These are phyloP conservation scores for Neodidymelliopsis sp. DNA, from an alignment of 2,329 filamentous ascomycete genomes.

Conservation along the genomic window DNA sequence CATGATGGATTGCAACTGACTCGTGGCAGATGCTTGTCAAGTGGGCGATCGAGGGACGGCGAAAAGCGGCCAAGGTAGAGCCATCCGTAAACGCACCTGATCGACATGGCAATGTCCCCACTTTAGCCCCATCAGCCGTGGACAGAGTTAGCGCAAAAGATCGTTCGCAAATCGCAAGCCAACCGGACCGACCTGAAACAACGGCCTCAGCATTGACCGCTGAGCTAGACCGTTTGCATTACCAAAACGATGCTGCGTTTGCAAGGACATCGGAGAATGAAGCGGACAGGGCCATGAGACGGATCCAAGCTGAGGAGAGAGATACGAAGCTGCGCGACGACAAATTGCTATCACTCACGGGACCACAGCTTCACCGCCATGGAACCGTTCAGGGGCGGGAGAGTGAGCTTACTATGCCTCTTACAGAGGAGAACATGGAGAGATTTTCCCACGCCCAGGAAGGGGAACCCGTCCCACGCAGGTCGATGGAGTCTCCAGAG, in stretches of 20 bases:
- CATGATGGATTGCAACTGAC: slow-evolving; percentile 24
- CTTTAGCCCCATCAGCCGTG: slow-evolving; percentile 22
- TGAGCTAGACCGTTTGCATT: slow-evolving; percentile 49
- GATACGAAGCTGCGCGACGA: slow-evolving; percentile 62
- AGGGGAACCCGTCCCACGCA: slow-evolving; percentile 23
- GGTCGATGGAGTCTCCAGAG: slow-evolving; percentile 21
- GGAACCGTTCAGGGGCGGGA: slow-evolving; percentile 28
- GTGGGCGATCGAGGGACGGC: slow-evolving; percentile 64
- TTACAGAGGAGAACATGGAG: slow-evolving; percentile 50
- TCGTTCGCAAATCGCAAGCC: slow-evolving; percentile 39
- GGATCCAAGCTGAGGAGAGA: slow-evolving; percentile 63
- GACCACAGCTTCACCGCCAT: slow-evolving; percentile 41
- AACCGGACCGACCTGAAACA: slow-evolving; percentile 43
- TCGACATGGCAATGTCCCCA: slow-evolving; percentile 29
- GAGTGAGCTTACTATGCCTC: slow-evolving; percentile 35
- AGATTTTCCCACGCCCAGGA: slow-evolving; percentile 42
- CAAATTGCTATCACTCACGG: slow-evolving; percentile 60
- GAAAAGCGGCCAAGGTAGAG: slow-evolving; percentile 41
- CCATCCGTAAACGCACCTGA: slow-evolving; percentile 36
- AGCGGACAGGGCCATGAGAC: slow-evolving; percentile 54
- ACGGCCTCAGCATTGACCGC: slow-evolving; percentile 43
- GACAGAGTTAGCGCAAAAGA: slow-evolving; percentile 35
- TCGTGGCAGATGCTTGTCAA: slow-evolving; percentile 64
- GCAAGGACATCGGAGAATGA: slow-evolving; percentile 53
- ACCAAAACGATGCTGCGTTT: slow-evolving; percentile 49